Conservation (phyloP, 768 basidiomycete genomes). For the Amanita subjunquillea region DNA sequence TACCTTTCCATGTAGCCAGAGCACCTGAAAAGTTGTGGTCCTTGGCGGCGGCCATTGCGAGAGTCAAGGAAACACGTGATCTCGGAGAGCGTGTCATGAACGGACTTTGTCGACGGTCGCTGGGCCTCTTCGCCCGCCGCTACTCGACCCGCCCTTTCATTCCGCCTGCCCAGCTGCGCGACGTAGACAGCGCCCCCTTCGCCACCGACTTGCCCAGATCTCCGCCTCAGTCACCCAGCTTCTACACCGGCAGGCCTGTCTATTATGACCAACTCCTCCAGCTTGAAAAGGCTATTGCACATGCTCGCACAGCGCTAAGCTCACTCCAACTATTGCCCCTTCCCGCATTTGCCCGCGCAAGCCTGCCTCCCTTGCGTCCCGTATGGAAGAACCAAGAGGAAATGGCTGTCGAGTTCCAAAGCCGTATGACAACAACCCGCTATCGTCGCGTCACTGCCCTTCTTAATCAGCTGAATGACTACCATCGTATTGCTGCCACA, state of each 20-base stretch:
- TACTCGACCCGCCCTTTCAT: constrained; percentile 21
- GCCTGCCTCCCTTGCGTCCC: constrained; percentile 45
- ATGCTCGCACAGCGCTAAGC: constrained; percentile 50
- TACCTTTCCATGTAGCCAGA: constrained; percentile 86
- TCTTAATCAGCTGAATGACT: constrained; percentile 57
- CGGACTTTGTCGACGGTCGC: constrained; percentile 7
- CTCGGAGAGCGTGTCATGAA: not conserved
- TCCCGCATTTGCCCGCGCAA: constrained; percentile 54
- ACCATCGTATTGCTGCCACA: constrained; percentile 45
- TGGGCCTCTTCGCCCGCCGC: constrained; percentile 10
- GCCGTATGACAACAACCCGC: constrained; percentile 54
- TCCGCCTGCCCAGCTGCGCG: constrained; percentile 21
- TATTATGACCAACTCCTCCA: constrained; percentile 66
- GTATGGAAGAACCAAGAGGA: constrained; percentile 63
- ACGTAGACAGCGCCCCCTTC: constrained; percentile 5
- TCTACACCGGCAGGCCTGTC: constrained; percentile 71
- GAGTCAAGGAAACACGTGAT: constrained; percentile 1
- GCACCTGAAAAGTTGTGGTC: constrained; percentile 92
- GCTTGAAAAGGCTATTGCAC: constrained; percentile 54
- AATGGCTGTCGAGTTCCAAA: constrained; percentile 46
- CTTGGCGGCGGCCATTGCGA: constrained; percentile 19
- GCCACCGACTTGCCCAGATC: constrained; percentile 9
- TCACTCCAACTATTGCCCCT: constrained; percentile 67
- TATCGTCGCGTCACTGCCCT: constrained; percentile 56
- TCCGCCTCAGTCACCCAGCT: constrained; percentile 59